phyloP scores from a whole-genome alignment of 768 basidiomycete species.

The Amanita rubescens region DNA sequence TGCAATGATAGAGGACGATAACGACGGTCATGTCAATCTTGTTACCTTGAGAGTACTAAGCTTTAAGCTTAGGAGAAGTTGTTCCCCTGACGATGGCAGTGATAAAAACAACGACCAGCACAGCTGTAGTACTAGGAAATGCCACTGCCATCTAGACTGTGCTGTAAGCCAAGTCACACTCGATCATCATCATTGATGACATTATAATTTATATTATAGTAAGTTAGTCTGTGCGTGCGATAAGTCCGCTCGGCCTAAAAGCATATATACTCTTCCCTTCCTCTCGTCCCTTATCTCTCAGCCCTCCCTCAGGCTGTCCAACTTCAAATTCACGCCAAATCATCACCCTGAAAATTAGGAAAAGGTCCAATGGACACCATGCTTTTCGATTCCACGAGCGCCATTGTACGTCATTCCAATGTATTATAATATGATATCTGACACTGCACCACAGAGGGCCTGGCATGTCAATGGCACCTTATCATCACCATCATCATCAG shows the following conservation, averaged over 20 bases:
- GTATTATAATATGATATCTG: too few species aligned
- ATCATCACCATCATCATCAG: too few species aligned
- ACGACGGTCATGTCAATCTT: background rate
- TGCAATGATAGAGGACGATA: background rate
- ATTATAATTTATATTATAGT: too few species aligned
- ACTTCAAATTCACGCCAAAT: background rate
- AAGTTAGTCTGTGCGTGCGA: constrained; percentile 3
- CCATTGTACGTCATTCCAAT: too few species aligned
- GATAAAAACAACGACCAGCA: background rate
- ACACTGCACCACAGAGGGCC: too few species aligned
- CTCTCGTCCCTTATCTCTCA: background rate
- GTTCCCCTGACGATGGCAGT: background rate
- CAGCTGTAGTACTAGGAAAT: background rate
- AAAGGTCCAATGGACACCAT: background rate
- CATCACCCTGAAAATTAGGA: background rate
- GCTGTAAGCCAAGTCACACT: too few species aligned
- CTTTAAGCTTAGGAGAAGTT: background rate
- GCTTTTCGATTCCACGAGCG: too few species aligned
- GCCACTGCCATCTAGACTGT: background rate
- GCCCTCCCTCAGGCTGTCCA: background rate
- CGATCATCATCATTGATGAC: too few species aligned
- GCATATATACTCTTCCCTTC: background rate
- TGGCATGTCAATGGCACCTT: too few species aligned
- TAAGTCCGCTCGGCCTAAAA: background rate
- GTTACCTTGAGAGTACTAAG: background rate